A percentile compares a stretch with the other conserved stretches of the same genome.
Evolutionary conservation across 306 rosid species (phyloP).

Genomic region (Acacia acuminata): DNA sequence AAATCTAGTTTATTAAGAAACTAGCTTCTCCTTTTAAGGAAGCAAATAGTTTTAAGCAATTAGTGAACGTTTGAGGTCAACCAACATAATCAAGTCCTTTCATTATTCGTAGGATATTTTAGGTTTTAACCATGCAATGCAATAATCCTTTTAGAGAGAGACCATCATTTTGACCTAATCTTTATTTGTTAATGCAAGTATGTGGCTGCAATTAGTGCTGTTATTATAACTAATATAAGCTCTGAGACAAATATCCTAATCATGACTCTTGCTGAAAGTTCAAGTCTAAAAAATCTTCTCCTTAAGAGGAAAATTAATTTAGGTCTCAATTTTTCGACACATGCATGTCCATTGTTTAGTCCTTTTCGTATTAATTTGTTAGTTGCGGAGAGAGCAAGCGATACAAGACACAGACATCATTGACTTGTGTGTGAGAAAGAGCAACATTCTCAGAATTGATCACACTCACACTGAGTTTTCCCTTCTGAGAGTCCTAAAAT

Average conservation of each 20-base stretch:
- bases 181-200: neutral
- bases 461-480: slow-evolving; percentile 4
- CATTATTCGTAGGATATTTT: slow-evolving; percentile 39
- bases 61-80: slow-evolving; percentile 50
- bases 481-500: slow-evolving; percentile 45
- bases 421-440: slow-evolving; percentile 48
- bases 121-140: slow-evolving; percentile 31
- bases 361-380: slow-evolving; percentile 27
- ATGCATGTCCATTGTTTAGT: slow-evolving; percentile 23
- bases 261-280: slow-evolving; percentile 32
- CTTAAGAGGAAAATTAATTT: slow-evolving; percentile 1
- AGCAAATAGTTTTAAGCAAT: slow-evolving; percentile 53
- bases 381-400: slow-evolving; percentile 84
- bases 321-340: slow-evolving; percentile 22
- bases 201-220: neutral
- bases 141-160: slow-evolving; percentile 26
- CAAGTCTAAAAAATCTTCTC: neutral
- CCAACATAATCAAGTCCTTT: slow-evolving; percentile 55
- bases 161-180: neutral
- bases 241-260: slow-evolving; percentile 16
- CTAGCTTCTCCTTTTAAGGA: slow-evolving; percentile 53
- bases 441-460: neutral
- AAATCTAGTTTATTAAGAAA: slow-evolving; percentile 38
- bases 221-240: neutral
- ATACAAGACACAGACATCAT: slow-evolving; percentile 43